Evolutionary conservation across 768 basidiomycete species (phyloP).

Genomic region (Multifurca ochricompacta): DNA sequence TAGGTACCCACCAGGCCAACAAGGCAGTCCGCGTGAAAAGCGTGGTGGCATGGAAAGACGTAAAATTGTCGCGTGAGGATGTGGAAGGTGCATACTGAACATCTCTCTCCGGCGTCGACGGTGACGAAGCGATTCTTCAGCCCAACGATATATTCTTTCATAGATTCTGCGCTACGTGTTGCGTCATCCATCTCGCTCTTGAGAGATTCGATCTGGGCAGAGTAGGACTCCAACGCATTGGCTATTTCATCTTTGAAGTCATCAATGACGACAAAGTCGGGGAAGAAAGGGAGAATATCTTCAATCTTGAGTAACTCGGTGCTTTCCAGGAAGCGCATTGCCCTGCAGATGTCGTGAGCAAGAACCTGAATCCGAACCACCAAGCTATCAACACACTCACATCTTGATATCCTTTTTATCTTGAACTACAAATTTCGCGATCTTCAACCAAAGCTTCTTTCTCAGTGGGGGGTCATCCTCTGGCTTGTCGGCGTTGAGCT

Average conservation of each 20-base stretch:
- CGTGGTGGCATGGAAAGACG: constrained; percentile 96
- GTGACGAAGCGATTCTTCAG: constrained; percentile 88
- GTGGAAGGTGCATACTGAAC: constrained; percentile 68
- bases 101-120: constrained; percentile 79
- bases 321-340: constrained; percentile 94
- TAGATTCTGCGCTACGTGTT: constrained; percentile 83
- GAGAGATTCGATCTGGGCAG: constrained; percentile 79
- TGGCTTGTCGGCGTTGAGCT: constrained; percentile 90
- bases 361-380: not conserved
- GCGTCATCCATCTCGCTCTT: constrained; percentile 97
- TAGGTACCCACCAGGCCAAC: constrained; percentile 72
- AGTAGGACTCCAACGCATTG: constrained; percentile 89
- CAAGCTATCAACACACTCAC: constrained; percentile 44
- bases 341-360: constrained; percentile 42
- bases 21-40: constrained; percentile 96
- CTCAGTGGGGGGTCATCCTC: constrained; percentile 80
- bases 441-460: constrained; percentile 97
- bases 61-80: constrained; percentile 91
- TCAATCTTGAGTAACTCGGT: constrained; percentile 95
- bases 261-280: constrained; percentile 97
- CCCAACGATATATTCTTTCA: constrained; percentile 83
- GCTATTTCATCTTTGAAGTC: constrained; percentile 99
- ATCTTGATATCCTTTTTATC: constrained; percentile 98
- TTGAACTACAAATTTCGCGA: constrained; percentile 96
- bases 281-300: constrained; percentile 98